Percentiles rank a stretch among this genome's conserved stretches.
These are phyloP conservation scores for Acidiella bohemica DNA, from an alignment of 495 filamentous ascomycete genomes.

Conservation along the genomic window DNA sequence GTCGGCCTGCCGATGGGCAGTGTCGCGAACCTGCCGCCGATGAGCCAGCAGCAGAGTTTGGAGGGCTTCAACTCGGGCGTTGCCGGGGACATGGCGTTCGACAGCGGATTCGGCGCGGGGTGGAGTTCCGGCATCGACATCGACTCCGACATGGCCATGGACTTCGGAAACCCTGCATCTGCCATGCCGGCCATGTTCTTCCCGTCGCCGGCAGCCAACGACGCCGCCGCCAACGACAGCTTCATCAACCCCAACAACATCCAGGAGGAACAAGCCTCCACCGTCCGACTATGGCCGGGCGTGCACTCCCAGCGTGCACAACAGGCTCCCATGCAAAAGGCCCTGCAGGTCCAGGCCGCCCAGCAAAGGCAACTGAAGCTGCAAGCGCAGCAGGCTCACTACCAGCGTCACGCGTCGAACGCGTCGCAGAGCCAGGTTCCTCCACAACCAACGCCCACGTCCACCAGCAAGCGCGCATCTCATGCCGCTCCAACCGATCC, in stretches of 20 bases:
- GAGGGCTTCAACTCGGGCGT: conserved; percentile 37
- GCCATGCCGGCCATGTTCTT: conserved; percentile 38
- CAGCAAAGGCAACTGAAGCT: conserved; percentile 52
- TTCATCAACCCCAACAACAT: conserved; percentile 61
- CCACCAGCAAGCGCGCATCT: conserved; percentile 30
- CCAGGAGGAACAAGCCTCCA: conserved; percentile 40
- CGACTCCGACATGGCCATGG: conserved; percentile 39
- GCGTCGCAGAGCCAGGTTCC: conserved; percentile 1
- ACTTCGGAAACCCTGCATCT: conserved; percentile 42
- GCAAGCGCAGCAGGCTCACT: conserved; percentile 45
- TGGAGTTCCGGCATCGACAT: conserved; percentile 30
- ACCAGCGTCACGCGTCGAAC: conserved; percentile 25
- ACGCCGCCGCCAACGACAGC: conserved; percentile 28
- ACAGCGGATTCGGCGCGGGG: conserved; percentile 42
- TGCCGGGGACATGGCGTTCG: conserved; percentile 21
- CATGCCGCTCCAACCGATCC: conserved; percentile 41
- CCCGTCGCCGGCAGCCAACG: conserved; percentile 16
- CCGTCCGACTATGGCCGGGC: conserved; percentile 66
- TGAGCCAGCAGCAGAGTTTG: conserved; percentile 42
- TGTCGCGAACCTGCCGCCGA: conserved; percentile 39
- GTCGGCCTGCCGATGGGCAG: conserved; percentile 74
- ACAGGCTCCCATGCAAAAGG: conserved; percentile 48
- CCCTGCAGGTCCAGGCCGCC: conserved; percentile 49
- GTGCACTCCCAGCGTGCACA: conserved; percentile 86
- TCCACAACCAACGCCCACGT: not conserved